A percentile compares a stretch with the other conserved stretches of the same genome.
Conservation (phyloP, 2,329 filamentous ascomycete genomes). For the Diaporthe vexans region DNA sequence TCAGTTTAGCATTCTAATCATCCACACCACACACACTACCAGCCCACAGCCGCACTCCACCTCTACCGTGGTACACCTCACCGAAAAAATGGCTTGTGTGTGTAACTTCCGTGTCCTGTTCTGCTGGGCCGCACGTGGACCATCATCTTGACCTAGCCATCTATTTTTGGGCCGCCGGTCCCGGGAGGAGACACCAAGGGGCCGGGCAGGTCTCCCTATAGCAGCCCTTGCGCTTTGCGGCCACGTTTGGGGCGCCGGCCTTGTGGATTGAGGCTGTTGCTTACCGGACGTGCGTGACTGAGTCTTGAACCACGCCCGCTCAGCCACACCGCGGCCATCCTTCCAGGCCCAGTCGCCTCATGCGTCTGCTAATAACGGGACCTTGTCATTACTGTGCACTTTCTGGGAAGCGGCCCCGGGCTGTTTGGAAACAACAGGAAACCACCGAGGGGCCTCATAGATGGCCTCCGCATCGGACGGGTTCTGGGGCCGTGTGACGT, state of each 20-base stretch:
- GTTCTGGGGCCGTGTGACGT: slow-evolving; percentile 1
- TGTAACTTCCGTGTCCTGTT: neutral
- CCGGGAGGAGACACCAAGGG: slow-evolving; percentile 12
- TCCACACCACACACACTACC: neutral
- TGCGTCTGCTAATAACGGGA: neutral
- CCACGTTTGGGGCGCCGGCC: slow-evolving; percentile 12
- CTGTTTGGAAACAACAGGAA: neutral
- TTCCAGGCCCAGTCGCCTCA: slow-evolving; percentile 1
- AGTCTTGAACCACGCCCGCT: neutral
- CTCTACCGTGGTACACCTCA: neutral
- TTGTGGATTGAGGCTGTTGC: neutral
- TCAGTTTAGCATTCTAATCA: neutral
- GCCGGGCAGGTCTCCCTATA: neutral
- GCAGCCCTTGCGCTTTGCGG: neutral
- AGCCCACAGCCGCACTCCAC: neutral
- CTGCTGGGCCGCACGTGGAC: slow-evolving; percentile 11
- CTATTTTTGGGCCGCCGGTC: slow-evolving; percentile 24
- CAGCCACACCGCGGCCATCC: slow-evolving; percentile 24
- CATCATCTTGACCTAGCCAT: neutral
- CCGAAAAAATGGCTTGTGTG: no score
- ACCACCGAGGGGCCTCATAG: neutral
- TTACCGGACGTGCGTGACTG: slow-evolving; percentile 13
- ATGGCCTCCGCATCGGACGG: slow-evolving; percentile 1
- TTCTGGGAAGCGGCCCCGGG: neutral
- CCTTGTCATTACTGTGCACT: neutral